Percentiles rank a stretch among this genome's conserved stretches.
phyloP scores from a whole-genome alignment of 371 early-diverging fungal genomes.

The Lichtheimia ramosa region DNA sequence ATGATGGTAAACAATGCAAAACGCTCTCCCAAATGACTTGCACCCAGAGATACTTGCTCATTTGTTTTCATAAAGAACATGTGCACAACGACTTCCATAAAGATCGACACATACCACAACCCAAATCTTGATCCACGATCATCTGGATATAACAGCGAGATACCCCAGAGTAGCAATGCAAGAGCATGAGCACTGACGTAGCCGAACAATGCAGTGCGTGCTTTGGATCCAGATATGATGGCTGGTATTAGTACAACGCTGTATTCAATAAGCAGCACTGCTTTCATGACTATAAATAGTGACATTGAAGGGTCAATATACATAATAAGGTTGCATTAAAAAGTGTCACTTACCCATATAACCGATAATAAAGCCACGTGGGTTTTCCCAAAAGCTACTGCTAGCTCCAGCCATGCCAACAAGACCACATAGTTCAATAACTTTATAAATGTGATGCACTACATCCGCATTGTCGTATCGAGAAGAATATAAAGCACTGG shows the following conservation, averaged over 20 bases:
- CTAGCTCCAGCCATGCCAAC: conserved; percentile 52
- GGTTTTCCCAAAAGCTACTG: conserved; percentile 22
- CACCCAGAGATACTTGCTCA: conserved; percentile 53
- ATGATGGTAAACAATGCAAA: conserved; percentile 60
- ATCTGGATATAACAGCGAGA: conserved; percentile 31
- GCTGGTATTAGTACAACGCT: conserved; percentile 27
- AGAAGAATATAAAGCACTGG: conserved; percentile 54
- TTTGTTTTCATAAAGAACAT: conserved; percentile 42
- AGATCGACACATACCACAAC: conserved; percentile 54
- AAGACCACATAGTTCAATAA: conserved; percentile 45
- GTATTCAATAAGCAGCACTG: conserved; percentile 39
- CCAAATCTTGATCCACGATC: conserved; percentile 30
- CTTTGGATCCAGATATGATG: conserved; percentile 20
- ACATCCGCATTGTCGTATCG: conserved; percentile 48
- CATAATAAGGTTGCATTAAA: no score
- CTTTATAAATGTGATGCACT: conserved; percentile 48
- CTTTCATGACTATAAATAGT: conserved; percentile 46
- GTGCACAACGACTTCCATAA: conserved; percentile 44
- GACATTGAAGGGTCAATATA: not conserved
- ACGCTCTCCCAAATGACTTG: conserved; percentile 58
- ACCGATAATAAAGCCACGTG: conserved; percentile 45
- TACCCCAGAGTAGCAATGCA: conserved; percentile 53
- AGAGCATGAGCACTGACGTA: conserved; percentile 41
- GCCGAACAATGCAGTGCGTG: conserved; percentile 25
- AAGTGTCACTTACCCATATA: conserved; percentile 38